phyloP scores from a whole-genome alignment of 2,329 filamentous ascomycete species.

The Beauveria rudraprayagi region DNA sequence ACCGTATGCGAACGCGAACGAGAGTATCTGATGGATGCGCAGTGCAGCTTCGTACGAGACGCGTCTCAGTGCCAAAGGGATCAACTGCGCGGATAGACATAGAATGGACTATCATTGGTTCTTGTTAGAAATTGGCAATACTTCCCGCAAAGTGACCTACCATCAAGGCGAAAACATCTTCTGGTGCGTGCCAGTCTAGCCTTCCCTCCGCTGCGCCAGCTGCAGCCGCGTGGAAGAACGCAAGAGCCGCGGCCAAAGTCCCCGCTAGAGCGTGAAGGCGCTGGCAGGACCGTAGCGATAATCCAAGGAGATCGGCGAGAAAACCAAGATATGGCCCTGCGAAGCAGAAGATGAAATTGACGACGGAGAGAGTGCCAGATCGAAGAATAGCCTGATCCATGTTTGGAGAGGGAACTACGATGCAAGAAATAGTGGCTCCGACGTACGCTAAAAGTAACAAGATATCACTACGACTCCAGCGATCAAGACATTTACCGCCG shows the following conservation, averaged over 20 bases:
- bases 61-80: background rate
- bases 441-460: background rate
- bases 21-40: background rate
- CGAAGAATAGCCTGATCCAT: background rate
- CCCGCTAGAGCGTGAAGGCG: background rate
- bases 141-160: background rate
- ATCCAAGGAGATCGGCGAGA: background rate
- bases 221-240: background rate
- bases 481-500: background rate
- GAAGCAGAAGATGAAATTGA: background rate
- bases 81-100: background rate
- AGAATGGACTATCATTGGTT: background rate
- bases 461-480: background rate
- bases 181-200: background rate
- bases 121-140: background rate
- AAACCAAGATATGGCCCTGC: background rate
- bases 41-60: background rate
- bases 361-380: background rate
- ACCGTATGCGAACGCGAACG: background rate
- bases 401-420: background rate
- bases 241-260: background rate
- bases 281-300: background rate
- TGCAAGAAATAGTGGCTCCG: background rate
- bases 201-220: background rate
- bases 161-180: background rate